A percentile compares a stretch with the other conserved stretches of the same genome.
phyloP scores from a whole-genome alignment of 108 stramenopile genomes.

The Cyclotella kingstonii region DNA sequence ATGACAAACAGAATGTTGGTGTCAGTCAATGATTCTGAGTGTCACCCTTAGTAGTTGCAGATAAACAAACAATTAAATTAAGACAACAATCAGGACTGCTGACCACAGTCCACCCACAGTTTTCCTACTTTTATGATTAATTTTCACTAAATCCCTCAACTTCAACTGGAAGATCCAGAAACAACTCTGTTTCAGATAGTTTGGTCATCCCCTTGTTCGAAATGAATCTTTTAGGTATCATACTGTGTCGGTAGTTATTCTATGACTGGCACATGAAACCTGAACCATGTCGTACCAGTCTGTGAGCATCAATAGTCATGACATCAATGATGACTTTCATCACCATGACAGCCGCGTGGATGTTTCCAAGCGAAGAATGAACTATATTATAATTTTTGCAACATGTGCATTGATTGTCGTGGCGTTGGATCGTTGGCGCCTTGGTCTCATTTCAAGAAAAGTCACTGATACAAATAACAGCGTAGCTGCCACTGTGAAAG shows the following conservation, averaged over 20 bases:
- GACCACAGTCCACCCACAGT: too few species aligned
- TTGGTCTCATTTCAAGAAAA: not conserved
- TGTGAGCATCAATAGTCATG: conserved; percentile 1
- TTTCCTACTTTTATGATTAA: too few species aligned
- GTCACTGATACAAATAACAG: not conserved
- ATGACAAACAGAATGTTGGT: too few species aligned
- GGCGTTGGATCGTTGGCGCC: conserved; percentile 1
- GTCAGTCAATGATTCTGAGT: too few species aligned
- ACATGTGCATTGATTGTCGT: not conserved
- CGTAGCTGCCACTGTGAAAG: not conserved
- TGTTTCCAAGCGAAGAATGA: not conserved
- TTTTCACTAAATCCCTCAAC: too few species aligned
- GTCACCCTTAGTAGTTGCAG: too few species aligned
- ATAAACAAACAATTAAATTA: too few species aligned
- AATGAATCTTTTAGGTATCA: not conserved
- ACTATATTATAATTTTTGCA: conserved; percentile 1
- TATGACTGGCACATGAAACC: not conserved
- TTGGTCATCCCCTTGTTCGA: too few species aligned
- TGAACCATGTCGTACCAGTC: conserved; percentile 12
- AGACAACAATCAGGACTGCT: too few species aligned
- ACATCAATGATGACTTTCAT: not conserved
- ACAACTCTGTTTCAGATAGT: too few species aligned
- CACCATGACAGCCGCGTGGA: not conserved
- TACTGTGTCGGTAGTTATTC: not conserved
- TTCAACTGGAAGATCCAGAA: too few species aligned